Conservation (phyloP, 2,329 filamentous ascomycete species). For the Thermothelomyces thermophilus region DNA sequence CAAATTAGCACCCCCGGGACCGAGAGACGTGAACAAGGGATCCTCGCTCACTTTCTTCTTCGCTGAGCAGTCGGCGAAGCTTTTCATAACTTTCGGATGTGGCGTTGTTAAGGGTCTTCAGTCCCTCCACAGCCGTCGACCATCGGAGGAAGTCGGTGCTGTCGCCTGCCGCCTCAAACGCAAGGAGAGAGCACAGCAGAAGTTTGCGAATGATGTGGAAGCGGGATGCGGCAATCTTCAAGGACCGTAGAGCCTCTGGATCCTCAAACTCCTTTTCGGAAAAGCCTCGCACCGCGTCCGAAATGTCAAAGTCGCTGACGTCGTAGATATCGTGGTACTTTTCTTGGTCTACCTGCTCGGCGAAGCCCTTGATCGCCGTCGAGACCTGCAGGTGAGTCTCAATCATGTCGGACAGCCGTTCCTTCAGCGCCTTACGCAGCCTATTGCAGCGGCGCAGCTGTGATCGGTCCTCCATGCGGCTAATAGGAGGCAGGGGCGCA, state of each 20-base stretch:
- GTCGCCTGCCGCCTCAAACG: constrained; percentile 75
- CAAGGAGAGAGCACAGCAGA: constrained; percentile 80
- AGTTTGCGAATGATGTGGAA: constrained; percentile 77
- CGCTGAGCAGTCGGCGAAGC: constrained; percentile 62
- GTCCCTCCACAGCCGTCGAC: constrained; percentile 69
- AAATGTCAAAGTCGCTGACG: constrained; percentile 65
- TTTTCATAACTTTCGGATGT: constrained; percentile 58
- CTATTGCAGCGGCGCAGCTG: constrained; percentile 74
- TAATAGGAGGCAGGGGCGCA: constrained; percentile 85
- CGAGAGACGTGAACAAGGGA: constrained; percentile 9
- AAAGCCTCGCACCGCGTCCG: constrained; percentile 60
- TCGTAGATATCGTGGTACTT: constrained; percentile 91
- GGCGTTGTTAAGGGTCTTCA: constrained; percentile 56
- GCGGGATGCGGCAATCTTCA: constrained; percentile 76
- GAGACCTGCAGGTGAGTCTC: constrained; percentile 66
- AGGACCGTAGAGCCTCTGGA: constrained; percentile 64
- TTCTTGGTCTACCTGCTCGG: constrained; percentile 75
- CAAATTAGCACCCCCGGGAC: constrained; percentile 16
- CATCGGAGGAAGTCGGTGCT: constrained; percentile 71
- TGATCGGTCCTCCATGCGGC: constrained; percentile 75
- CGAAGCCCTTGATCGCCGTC: constrained; percentile 60
- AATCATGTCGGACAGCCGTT: constrained; percentile 63
- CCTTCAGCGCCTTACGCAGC: constrained; percentile 68
- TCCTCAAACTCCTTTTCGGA: constrained; percentile 66
- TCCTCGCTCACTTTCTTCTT: constrained; percentile 65